phyloP scores from a whole-genome alignment of 2,329 filamentous ascomycete species.

The Fusarium sp. region DNA sequence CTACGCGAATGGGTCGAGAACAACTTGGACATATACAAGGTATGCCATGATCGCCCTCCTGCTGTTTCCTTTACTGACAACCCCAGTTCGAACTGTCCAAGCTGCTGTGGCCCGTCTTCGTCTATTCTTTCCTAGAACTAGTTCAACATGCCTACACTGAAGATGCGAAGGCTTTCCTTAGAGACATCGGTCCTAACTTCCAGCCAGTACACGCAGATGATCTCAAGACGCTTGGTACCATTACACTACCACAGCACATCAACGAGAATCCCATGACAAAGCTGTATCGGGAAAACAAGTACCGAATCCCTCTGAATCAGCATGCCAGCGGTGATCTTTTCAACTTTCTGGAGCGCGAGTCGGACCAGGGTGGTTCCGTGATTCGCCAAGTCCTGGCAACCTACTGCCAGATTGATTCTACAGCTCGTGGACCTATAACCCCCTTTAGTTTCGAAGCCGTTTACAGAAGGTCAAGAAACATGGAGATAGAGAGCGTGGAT shows the following conservation, averaged over 20 bases:
- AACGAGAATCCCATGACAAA: conserved; percentile 79
- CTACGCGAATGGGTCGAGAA: conserved; percentile 88
- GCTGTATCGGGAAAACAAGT: conserved; percentile 86
- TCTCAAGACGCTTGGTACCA: conserved; percentile 74
- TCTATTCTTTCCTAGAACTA: conserved; percentile 89
- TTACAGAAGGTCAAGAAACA: conserved; percentile 63
- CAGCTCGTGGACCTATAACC: conserved; percentile 68
- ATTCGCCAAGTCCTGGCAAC: conserved; percentile 76
- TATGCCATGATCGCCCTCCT: conserved; percentile 45
- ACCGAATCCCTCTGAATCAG: conserved; percentile 87
- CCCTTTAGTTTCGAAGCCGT: conserved; percentile 70
- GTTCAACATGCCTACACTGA: conserved; percentile 74
- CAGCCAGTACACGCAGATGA: conserved; percentile 82
- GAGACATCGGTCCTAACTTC: conserved; percentile 72
- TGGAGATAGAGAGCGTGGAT: conserved; percentile 70
- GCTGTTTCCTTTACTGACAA: conserved; percentile 26
- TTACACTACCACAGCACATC: conserved; percentile 81
- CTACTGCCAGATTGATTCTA: conserved; percentile 66
- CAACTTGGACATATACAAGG: conserved; percentile 93
- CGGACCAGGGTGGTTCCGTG: conserved; percentile 79
- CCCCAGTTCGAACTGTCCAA: conserved; percentile 82
- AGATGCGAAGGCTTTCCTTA: conserved; percentile 78
- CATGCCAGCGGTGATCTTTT: conserved; percentile 84
- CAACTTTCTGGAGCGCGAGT: conserved; percentile 88
- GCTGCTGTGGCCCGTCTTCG: conserved; percentile 90